Percentiles rank a stretch among this genome's conserved stretches.
These are phyloP conservation scores for Chaetomiaceae sp. DNA, from an alignment of 2,329 filamentous ascomycete species.

Conservation along the genomic window DNA sequence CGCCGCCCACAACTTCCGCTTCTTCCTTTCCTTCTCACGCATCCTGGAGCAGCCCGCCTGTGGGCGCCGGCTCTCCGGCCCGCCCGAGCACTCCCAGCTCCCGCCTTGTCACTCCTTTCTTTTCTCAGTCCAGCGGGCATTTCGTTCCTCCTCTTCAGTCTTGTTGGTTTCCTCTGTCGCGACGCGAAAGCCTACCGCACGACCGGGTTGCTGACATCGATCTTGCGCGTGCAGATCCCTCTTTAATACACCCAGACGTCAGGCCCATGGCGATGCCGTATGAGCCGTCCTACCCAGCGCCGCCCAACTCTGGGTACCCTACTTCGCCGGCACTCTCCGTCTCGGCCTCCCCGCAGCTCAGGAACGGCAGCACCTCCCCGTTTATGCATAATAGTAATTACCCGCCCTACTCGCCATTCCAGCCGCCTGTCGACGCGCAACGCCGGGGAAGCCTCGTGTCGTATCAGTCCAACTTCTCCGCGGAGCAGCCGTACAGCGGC, in stretches of 20 bases:
- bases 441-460: constrained; percentile 68
- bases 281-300: constrained; percentile 46
- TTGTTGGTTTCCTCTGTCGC: constrained; percentile 48
- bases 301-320: constrained; percentile 45
- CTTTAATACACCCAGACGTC: constrained; percentile 54
- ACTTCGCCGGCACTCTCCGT: constrained; percentile 63
- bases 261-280: constrained; percentile 49
- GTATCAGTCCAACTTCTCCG: constrained; percentile 59
- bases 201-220: constrained; percentile 35
- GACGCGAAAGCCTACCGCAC: constrained; percentile 15
- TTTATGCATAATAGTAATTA: constrained; percentile 48
- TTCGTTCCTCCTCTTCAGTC: constrained; percentile 49
- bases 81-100: constrained; percentile 26
- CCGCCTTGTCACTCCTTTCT: constrained; percentile 42
- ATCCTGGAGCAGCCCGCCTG: constrained; percentile 31
- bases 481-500: constrained; percentile 57
- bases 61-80: constrained; percentile 24
- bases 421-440: constrained; percentile 44
- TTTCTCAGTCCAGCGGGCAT: constrained; percentile 50
- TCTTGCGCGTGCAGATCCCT: constrained; percentile 44
- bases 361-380: constrained; percentile 61
- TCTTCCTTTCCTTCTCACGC: constrained; percentile 24
- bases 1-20: constrained; percentile 29
- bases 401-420: constrained; percentile 52
- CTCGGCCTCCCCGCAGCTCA: constrained; percentile 50